These are phyloP conservation scores for Phytophthora tentaculata DNA, from an alignment of 352 stramenopile genomes.

Conservation along the genomic window DNA sequence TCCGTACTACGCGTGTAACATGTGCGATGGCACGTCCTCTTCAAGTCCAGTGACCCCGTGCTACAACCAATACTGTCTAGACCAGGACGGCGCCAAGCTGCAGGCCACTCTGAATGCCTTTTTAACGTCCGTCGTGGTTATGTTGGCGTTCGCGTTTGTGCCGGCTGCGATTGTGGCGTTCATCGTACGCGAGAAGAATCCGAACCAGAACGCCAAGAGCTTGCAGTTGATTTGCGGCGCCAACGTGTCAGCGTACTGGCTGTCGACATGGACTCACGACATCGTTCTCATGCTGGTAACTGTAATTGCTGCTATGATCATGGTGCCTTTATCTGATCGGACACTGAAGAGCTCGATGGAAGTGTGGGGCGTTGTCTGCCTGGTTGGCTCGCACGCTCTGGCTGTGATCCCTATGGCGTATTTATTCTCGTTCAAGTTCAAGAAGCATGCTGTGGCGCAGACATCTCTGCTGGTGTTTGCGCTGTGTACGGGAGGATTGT, in stretches of 20 bases:
- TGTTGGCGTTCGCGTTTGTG: constrained; percentile 77
- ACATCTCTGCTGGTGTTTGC: constrained; percentile 73
- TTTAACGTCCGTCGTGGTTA: constrained; percentile 60
- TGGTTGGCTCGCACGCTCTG: constrained; percentile 55
- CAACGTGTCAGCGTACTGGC: constrained; percentile 62
- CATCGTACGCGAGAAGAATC: constrained; percentile 68
- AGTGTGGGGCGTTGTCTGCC: constrained; percentile 43
- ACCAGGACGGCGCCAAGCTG: constrained; percentile 60
- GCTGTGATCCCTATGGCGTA: constrained; percentile 68
- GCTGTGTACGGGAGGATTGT: constrained; percentile 58
- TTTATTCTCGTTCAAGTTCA: constrained; percentile 67
- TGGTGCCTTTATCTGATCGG: constrained; percentile 46
- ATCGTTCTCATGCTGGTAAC: constrained; percentile 47
- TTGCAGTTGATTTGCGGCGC: constrained; percentile 72
- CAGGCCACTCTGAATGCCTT: constrained; percentile 72
- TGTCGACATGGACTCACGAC: constrained; percentile 66
- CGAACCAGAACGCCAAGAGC: constrained; percentile 66
- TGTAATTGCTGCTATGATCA: constrained; percentile 46
- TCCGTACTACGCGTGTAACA: constrained; percentile 56
- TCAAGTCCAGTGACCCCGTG: constrained; percentile 33
- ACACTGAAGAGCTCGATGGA: constrained; percentile 43
- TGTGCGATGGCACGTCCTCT: constrained; percentile 31
- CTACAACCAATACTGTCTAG: constrained; percentile 58
- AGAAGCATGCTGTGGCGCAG: constrained; percentile 63
- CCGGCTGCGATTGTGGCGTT: constrained; percentile 70